Evolutionary conservation across 2,329 filamentous ascomycete species (phyloP).

Genomic region (Fusarium anthophilum): DNA sequence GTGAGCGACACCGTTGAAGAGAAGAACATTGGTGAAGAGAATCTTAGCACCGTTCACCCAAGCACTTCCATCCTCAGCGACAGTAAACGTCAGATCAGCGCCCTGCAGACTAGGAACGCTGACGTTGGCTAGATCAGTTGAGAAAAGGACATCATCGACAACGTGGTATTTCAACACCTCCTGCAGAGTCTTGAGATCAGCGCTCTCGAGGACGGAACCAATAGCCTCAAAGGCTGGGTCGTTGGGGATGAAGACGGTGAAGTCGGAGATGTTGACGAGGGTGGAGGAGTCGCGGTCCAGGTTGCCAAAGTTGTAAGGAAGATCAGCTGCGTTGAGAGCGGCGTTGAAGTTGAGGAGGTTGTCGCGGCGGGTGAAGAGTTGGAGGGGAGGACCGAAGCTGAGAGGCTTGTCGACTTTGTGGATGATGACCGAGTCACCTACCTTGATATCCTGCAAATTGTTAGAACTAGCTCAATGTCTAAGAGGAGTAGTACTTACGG

Average conservation of each 20-base stretch:
- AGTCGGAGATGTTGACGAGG: constrained; percentile 43
- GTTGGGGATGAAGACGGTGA: constrained; percentile 45
- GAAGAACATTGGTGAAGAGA: constrained; percentile 43
- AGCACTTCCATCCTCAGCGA: constrained; percentile 42
- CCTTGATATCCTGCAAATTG: constrained; percentile 38
- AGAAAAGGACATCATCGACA: constrained; percentile 45
- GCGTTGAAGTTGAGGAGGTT: constrained; percentile 44
- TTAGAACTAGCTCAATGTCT: background rate
- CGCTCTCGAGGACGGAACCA: constrained; percentile 41
- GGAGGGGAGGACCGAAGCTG: constrained; percentile 43
- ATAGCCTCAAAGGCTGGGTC: constrained; percentile 44
- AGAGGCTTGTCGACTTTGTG: constrained; percentile 45
- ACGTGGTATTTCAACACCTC: constrained; percentile 46
- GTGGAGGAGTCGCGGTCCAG: constrained; percentile 24
- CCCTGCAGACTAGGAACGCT: constrained; percentile 39
- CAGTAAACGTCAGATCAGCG: constrained; percentile 41
- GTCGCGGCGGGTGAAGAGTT: constrained; percentile 44
- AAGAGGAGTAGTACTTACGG: constrained; percentile 22
- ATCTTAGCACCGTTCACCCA: constrained; percentile 48
- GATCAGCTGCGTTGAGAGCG: constrained; percentile 40
- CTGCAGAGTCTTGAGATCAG: constrained; percentile 37
- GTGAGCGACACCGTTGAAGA: constrained; percentile 48
- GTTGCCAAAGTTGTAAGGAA: constrained; percentile 41
- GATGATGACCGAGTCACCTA: constrained; percentile 43
- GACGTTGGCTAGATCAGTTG: constrained; percentile 41